Base-by-base conservation (phyloP, 1,139 yeast genomes). In the Nakaseomyces kungkrabaensis region DNA sequence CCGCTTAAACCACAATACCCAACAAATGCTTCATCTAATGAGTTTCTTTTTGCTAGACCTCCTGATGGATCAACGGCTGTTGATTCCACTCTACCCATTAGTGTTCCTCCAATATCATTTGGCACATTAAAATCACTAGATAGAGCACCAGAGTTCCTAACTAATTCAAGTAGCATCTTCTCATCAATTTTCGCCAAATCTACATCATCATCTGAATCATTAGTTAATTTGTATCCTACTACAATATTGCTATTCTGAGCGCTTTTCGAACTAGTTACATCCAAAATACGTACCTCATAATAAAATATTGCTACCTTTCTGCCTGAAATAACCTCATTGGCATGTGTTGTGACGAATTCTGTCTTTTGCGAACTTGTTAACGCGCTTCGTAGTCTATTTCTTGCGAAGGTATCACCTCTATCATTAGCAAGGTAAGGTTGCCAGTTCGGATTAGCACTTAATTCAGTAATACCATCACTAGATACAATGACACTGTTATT, bases 1-100 rank as follows among this genome's bases (percentile, higher is more conserved):
- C 85, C 86, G 54, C 77, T 81, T 54, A 71, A 75, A 4, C 84
- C 81, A 58, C 76, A 79, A 56, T 76, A 78, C 1, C 82, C 83
- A 73, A 45, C 34, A 24, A 77, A 79, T 1, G 79, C 68, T 24
- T 74, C 71, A 37, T 65, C 64, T 8, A 41, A 29, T 4, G 44
- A n/a, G 25, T 41, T 41, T 29, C 34, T 41, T 29, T 41, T 41
- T 27, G 41, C 52, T 50, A 41, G 53, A 38, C 31, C 54, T 47
- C 31, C 53, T 50, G 27, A 50, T 46, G 27, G 56, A 51, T 13
- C 54, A 44, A 33, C 38, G 6, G 44, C 44, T 8, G 44, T 41
- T 32, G 49, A 54, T 37, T 48, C 54, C 49, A 47, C 54, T 49
- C 46, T 52, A 3, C 52, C 53, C 25, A 52, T 47, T 6, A 48